Evolutionary conservation across 345 rosid genomes (phyloP).

Genomic region (Euclidium syriacum): DNA sequence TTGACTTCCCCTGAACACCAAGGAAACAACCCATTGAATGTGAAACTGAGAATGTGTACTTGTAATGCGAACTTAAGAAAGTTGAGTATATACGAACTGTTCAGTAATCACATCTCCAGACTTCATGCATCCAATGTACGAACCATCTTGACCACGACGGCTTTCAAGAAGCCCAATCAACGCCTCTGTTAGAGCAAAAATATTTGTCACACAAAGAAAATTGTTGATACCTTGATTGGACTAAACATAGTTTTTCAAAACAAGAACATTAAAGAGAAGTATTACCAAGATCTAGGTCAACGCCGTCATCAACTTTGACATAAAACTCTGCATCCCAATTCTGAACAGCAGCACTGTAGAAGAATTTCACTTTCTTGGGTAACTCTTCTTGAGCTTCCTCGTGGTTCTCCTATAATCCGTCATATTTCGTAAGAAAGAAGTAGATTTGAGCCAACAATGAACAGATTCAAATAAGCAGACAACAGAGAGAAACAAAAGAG

Average conservation of each 20-base stretch:
- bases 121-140: constrained; percentile 96
- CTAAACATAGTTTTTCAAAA: neutral
- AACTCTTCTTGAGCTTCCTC: constrained; percentile 94
- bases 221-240: neutral
- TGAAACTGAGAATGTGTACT: constrained; percentile 3
- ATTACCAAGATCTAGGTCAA: constrained; percentile 78
- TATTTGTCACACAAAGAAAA: constrained; percentile 2
- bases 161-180: constrained; percentile 64
- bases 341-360: constrained; percentile 84
- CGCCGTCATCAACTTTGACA: constrained; percentile 77
- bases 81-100: constrained; percentile 40
- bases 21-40: neutral
- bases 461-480: no score
- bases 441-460: no score
- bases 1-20: constrained; percentile 64
- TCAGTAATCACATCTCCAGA: constrained; percentile 83
- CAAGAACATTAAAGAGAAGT: constrained; percentile 19
- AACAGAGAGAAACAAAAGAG: constrained; percentile 5
- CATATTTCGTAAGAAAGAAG: no score
- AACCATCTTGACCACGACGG: constrained; percentile 65
- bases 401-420: constrained; percentile 60
- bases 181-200: constrained; percentile 54
- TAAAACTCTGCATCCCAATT: constrained; percentile 96
- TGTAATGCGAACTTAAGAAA: neutral
- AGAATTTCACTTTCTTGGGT: constrained; percentile 79